These are phyloP conservation scores for Miamiensis avidus DNA, from an alignment of 169 alveolate genomes.

Conservation along the genomic window DNA sequence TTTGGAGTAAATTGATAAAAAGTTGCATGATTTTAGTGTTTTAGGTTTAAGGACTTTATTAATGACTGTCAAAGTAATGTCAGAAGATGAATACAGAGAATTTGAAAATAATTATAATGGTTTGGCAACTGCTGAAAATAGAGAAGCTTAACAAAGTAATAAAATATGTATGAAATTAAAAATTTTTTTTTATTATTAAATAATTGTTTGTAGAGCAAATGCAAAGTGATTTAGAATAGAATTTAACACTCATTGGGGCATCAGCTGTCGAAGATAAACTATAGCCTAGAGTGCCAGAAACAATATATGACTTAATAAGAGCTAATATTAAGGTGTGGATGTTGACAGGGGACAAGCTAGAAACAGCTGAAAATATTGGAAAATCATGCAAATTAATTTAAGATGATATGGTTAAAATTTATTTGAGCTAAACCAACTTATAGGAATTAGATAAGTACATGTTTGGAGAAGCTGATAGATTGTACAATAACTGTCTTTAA, in stretches of 20 bases:
- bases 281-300: slow-evolving; percentile 78
- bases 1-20: slow-evolving; percentile 46
- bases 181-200: slow-evolving; percentile 39
- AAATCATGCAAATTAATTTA: slow-evolving; percentile 77
- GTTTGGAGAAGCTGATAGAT: slow-evolving; percentile 10
- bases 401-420: slow-evolving; percentile 31
- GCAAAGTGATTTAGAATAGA: slow-evolving; percentile 74
- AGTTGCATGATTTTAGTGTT: slow-evolving; percentile 64
- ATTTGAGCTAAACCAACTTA: slow-evolving; percentile 16
- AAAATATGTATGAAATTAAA: slow-evolving; percentile 50
- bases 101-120: slow-evolving; percentile 62
- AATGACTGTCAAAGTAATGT: slow-evolving; percentile 70
- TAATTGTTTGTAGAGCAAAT: slow-evolving; percentile 62
- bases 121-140: slow-evolving; percentile 55
- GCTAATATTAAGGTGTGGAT: slow-evolving; percentile 85
- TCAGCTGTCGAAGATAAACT: slow-evolving; percentile 91
- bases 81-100: slow-evolving; percentile 64
- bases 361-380: slow-evolving; percentile 89
- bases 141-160: slow-evolving; percentile 45
- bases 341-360: slow-evolving; percentile 88
- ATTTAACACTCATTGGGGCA: slow-evolving; percentile 80
- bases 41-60: slow-evolving; percentile 85
- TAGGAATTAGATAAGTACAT: slow-evolving; percentile 19
- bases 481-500: not conserved
- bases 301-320: slow-evolving; percentile 49